phyloP scores from a whole-genome alignment of 1,139 yeast genomes.

The Yamadazyma siamensis region DNA sequence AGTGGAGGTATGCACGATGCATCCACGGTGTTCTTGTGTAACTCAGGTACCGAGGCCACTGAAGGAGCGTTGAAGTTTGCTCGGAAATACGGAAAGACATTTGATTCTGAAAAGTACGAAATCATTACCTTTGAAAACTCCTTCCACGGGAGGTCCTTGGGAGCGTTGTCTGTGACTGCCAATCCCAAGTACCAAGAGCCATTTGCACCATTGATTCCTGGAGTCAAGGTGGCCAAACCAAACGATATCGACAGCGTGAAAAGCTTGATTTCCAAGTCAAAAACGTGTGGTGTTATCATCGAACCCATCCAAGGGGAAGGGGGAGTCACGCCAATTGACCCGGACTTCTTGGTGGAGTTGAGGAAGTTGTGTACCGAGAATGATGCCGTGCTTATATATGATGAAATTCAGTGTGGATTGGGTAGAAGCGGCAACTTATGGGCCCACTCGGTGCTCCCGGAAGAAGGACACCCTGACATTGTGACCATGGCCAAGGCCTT shows the following conservation, averaged over 20 bases:
- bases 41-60: slow-evolving; percentile 96
- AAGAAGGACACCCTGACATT: slow-evolving; percentile 88
- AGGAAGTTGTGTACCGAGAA: slow-evolving; percentile 66
- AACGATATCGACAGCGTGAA: slow-evolving; percentile 60
- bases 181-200: slow-evolving; percentile 91
- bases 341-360: slow-evolving; percentile 62
- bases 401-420: slow-evolving; percentile 95
- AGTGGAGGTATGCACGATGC: slow-evolving; percentile 82
- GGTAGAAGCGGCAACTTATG: slow-evolving; percentile 91
- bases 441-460: slow-evolving; percentile 80
- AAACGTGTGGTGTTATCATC: slow-evolving; percentile 87
- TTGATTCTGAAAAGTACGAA: slow-evolving; percentile 59
- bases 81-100: slow-evolving; percentile 70
- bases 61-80: slow-evolving; percentile 98
- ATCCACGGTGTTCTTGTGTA: slow-evolving; percentile 79
- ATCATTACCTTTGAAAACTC: slow-evolving; percentile 82
- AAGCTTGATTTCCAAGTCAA: slow-evolving; percentile 52
- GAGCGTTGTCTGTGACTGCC: slow-evolving; percentile 88
- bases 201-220: slow-evolving; percentile 85
- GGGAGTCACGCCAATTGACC: slow-evolving; percentile 70
- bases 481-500: slow-evolving; percentile 92
- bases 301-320: slow-evolving; percentile 99
- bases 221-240: slow-evolving; percentile 64
- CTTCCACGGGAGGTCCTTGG: slow-evolving; percentile 95
- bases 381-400: slow-evolving; percentile 78